A percentile compares a stretch with the other conserved stretches of the same genome.
These are phyloP conservation scores for Fonsecaea erecta DNA, from an alignment of 2,329 filamentous ascomycete species.

Conservation along the genomic window DNA sequence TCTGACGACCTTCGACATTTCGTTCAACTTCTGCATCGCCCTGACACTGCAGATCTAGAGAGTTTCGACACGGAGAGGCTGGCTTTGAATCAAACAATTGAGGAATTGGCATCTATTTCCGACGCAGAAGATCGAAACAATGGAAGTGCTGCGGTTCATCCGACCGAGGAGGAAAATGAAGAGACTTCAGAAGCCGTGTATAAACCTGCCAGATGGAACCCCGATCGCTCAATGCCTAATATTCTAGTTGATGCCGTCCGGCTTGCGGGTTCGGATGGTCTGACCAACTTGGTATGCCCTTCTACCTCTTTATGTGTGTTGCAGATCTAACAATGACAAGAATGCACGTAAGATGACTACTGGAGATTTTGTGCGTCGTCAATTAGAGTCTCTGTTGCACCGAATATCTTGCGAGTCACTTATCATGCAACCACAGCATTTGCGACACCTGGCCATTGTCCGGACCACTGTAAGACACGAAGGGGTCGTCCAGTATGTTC, in stretches of 20 bases:
- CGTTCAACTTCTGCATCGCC: slow-evolving; percentile 51
- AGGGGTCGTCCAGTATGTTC: slow-evolving; percentile 58
- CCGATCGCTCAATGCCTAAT: slow-evolving; percentile 58
- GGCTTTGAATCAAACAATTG: slow-evolving; percentile 20
- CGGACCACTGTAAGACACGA: slow-evolving; percentile 57
- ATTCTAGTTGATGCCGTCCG: slow-evolving; percentile 57
- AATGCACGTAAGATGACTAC: slow-evolving; percentile 45
- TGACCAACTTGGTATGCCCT: slow-evolving; percentile 50
- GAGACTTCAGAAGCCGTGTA: slow-evolving; percentile 39
- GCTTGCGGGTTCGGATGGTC: slow-evolving; percentile 53
- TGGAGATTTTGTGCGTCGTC: slow-evolving; percentile 59
- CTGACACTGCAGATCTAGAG: slow-evolving; percentile 46
- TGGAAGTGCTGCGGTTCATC: slow-evolving; percentile 32
- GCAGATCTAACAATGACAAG: slow-evolving; percentile 13
- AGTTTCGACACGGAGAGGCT: slow-evolving; percentile 44
- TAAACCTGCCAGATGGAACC: slow-evolving; percentile 58
- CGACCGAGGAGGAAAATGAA: slow-evolving; percentile 21
- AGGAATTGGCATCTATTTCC: slow-evolving; percentile 29
- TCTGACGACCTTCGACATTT: slow-evolving; percentile 47
- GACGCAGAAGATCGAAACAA: slow-evolving; percentile 16
- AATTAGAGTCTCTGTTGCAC: slow-evolving; percentile 58
- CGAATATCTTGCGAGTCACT: slow-evolving; percentile 63
- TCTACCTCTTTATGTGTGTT: neutral
- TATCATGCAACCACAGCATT: slow-evolving; percentile 61
- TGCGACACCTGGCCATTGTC: slow-evolving; percentile 62